A percentile compares a stretch with the other conserved stretches of the same genome.
phyloP scores from a whole-genome alignment of 2,329 filamentous ascomycete genomes.

The Colletotrichum sp. region DNA sequence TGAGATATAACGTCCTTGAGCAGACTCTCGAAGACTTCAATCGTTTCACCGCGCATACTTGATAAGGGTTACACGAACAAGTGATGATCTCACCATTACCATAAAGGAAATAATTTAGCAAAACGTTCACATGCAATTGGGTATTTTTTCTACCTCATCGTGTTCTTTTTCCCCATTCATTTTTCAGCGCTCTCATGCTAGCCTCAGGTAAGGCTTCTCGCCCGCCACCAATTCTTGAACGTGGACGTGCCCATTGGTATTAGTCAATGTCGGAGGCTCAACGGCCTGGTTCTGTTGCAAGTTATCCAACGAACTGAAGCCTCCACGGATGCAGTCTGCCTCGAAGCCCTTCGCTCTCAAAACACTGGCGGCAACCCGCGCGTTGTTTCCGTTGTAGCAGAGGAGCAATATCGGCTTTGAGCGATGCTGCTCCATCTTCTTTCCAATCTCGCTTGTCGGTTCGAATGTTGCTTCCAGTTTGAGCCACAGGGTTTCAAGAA shows the following conservation, averaged over 20 bases:
- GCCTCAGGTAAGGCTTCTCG: not conserved
- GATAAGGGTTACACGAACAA: not conserved
- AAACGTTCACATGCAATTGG: not conserved
- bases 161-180: not conserved
- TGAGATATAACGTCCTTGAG: not conserved
- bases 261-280: not conserved
- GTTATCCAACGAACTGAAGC: slow-evolving; percentile 29
- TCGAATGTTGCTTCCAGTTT: slow-evolving; percentile 48
- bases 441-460: not conserved
- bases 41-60: not conserved
- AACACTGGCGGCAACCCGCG: slow-evolving; percentile 58
- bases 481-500: slow-evolving; percentile 51
- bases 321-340: slow-evolving; percentile 51
- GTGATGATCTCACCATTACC: not conserved
- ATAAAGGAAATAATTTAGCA: not conserved
- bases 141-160: not conserved
- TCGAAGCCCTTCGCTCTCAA: slow-evolving; percentile 53
- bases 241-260: not conserved
- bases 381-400: slow-evolving; percentile 60
- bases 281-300: not conserved
- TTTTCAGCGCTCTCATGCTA: not conserved
- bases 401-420: slow-evolving; percentile 46
- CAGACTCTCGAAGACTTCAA: not conserved
- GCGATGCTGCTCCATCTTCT: slow-evolving; percentile 24
- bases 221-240: not conserved